Percentiles rank a stretch among this genome's conserved stretches.
These are phyloP conservation scores for Chaetomium cochliodes DNA, from an alignment of 495 filamentous ascomycete genomes.

Conservation along the genomic window DNA sequence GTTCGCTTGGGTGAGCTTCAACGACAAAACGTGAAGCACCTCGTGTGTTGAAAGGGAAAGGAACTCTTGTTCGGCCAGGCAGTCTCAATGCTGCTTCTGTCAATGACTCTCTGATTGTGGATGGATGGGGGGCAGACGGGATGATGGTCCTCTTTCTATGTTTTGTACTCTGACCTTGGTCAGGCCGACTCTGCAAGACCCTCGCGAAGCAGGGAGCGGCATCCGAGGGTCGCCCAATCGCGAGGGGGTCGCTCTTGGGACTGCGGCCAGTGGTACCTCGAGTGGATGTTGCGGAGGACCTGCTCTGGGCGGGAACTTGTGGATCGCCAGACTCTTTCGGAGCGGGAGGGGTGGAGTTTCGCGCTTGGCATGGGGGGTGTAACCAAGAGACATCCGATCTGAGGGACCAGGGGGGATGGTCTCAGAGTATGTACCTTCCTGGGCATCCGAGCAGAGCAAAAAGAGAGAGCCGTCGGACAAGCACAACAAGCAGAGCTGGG, in stretches of 20 bases:
- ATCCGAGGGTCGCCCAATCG: slow-evolving; percentile 30
- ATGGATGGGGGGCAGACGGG: slow-evolving; percentile 26
- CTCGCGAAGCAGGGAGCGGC: slow-evolving; percentile 28
- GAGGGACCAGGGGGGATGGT: slow-evolving; percentile 23
- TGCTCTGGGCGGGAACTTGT: slow-evolving; percentile 26
- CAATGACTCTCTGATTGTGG: slow-evolving; percentile 29
- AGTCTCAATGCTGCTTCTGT: slow-evolving; percentile 34
- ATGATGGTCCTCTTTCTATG: slow-evolving; percentile 30
- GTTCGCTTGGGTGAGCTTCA: slow-evolving; percentile 16
- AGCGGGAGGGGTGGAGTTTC: slow-evolving; percentile 21
- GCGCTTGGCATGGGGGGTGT: slow-evolving; percentile 25
- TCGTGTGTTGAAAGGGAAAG: slow-evolving; percentile 6
- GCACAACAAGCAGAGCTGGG: background rate
- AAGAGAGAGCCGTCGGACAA: slow-evolving; percentile 21
- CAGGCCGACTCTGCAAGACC: slow-evolving; percentile 27
- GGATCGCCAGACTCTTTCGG: slow-evolving; percentile 29
- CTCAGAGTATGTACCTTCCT: slow-evolving; percentile 27
- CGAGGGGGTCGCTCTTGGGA: slow-evolving; percentile 21
- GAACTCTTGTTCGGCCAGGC: slow-evolving; percentile 21
- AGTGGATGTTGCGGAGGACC: slow-evolving; percentile 31
- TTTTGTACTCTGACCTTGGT: slow-evolving; percentile 32
- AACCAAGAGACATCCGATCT: slow-evolving; percentile 33
- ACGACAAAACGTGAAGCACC: slow-evolving; percentile 16
- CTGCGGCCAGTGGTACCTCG: slow-evolving; percentile 33
- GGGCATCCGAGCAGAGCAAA: slow-evolving; percentile 17